phyloP scores from a whole-genome alignment of 2,329 filamentous ascomycete species.

The Coniochaeta pulveracea region DNA sequence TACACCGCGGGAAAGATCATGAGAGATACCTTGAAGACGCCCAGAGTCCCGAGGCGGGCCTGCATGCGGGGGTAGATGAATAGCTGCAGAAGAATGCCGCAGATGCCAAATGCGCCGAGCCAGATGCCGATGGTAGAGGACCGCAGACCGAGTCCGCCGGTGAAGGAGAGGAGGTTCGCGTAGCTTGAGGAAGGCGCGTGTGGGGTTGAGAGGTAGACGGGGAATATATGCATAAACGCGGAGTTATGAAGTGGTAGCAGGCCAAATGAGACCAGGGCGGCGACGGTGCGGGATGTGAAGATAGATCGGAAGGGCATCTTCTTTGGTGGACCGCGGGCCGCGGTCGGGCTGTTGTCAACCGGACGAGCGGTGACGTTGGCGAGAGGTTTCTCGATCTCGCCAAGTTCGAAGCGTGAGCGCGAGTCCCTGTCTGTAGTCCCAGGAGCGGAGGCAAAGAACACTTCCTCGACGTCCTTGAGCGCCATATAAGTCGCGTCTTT shows the following conservation, averaged over 20 bases:
- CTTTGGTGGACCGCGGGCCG: constrained; percentile 3
- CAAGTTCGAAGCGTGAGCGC: not conserved
- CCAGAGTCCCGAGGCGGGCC: constrained; percentile 44
- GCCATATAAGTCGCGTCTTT: constrained; percentile 4
- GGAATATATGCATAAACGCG: constrained; percentile 46
- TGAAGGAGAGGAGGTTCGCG: constrained; percentile 35
- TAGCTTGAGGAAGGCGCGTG: constrained; percentile 23
- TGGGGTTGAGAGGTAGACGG: constrained; percentile 47
- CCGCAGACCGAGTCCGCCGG: constrained; percentile 39
- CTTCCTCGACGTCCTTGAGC: constrained; percentile 2
- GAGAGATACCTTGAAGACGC: constrained; percentile 43
- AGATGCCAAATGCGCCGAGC: constrained; percentile 47
- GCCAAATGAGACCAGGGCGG: constrained; percentile 22
- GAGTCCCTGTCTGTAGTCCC: not conserved
- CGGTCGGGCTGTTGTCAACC: not conserved
- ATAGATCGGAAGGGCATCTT: constrained; percentile 11
- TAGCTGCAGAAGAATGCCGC: constrained; percentile 50
- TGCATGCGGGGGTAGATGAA: constrained; percentile 50
- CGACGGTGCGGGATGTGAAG: constrained; percentile 20
- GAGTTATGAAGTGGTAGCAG: constrained; percentile 52
- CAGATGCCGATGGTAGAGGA: constrained; percentile 21
- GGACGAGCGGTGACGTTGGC: not conserved
- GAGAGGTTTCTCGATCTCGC: constrained; percentile 7
- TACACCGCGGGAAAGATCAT: constrained; percentile 50
- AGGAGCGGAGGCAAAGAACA: not conserved